These are phyloP conservation scores for Aechmea fasciata DNA, from an alignment of 176 grass and related monocot species.

Conservation along the genomic window DNA sequence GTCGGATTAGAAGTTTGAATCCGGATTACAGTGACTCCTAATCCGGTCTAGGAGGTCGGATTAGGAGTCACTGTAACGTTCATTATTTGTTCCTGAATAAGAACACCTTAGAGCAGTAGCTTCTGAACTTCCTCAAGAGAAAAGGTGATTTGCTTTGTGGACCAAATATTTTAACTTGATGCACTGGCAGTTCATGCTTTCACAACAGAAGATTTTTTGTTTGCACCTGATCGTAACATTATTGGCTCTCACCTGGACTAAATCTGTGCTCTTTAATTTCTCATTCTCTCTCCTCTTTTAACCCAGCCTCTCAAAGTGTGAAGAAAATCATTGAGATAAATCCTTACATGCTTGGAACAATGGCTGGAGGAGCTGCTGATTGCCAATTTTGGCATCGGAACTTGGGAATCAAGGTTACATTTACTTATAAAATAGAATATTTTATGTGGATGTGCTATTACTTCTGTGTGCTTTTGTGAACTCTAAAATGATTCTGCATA, in stretches of 20 bases:
- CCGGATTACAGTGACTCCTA: no score
- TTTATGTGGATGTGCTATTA: background rate
- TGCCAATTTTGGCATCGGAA: slow-evolving; percentile 98
- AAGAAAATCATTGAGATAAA: slow-evolving; percentile 99
- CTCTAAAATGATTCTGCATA: background rate
- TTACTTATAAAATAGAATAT: slow-evolving; percentile 5
- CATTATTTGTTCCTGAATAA: no score
- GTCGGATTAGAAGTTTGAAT: no score
- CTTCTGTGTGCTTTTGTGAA: background rate
- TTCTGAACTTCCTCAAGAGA: no score
- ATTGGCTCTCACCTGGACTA: background rate
- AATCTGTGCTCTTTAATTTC: slow-evolving; percentile 6
- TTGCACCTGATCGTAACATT: no score
- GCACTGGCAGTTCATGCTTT: no score
- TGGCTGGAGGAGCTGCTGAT: slow-evolving; percentile 93
- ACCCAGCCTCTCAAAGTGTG: slow-evolving; percentile 78
- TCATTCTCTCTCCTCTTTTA: slow-evolving; percentile 1
- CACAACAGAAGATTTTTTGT: background rate
- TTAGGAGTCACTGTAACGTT: no score
- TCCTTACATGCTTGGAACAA: slow-evolving; percentile 94
- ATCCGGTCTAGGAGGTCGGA: no score
- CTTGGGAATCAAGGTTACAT: slow-evolving; percentile 75
- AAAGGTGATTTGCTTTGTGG: no score
- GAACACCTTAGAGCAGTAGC: no score
- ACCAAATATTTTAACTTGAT: no score